These are phyloP conservation scores for Fragaria nilgerrensis DNA, from an alignment of 306 rosid genomes.

Conservation along the genomic window DNA sequence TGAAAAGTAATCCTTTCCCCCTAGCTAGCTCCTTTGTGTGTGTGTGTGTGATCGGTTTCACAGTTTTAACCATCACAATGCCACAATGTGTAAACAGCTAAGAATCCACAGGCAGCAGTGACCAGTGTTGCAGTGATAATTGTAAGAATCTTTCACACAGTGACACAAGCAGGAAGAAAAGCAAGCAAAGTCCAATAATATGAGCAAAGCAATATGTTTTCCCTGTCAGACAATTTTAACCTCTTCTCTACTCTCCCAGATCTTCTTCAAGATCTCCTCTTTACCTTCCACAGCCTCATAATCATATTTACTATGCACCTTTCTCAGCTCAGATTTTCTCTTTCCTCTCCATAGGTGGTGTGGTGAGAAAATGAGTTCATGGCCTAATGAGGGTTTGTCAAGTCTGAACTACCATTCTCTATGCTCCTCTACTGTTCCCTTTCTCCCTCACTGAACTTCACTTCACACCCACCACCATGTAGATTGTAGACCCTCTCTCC, in stretches of 20 bases:
- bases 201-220: neutral
- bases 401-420: constrained; percentile 37
- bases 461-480: constrained; percentile 8
- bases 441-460: neutral
- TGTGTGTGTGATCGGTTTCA: neutral
- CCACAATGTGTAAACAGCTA: constrained; percentile 27
- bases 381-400: neutral
- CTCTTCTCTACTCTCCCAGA: constrained; percentile 1
- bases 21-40: neutral
- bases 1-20: neutral
- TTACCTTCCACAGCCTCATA: neutral
- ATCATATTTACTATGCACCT: neutral
- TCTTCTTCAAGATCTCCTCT: constrained; percentile 13
- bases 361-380: neutral
- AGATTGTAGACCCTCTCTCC: neutral
- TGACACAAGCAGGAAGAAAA: neutral
- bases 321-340: neutral
- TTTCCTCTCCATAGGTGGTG: constrained; percentile 9
- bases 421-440: constrained; percentile 11
- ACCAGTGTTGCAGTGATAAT: constrained; percentile 5
- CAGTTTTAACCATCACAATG: constrained; percentile 12
- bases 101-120: neutral
- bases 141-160: constrained; percentile 17
- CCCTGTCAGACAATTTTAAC: constrained; percentile 24
- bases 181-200: constrained; percentile 20